Evolutionary conservation across 768 basidiomycete genomes (phyloP), one percentile per base, ranked within the genome.

Genomic region (Kwoniella heveanensis): DNA sequence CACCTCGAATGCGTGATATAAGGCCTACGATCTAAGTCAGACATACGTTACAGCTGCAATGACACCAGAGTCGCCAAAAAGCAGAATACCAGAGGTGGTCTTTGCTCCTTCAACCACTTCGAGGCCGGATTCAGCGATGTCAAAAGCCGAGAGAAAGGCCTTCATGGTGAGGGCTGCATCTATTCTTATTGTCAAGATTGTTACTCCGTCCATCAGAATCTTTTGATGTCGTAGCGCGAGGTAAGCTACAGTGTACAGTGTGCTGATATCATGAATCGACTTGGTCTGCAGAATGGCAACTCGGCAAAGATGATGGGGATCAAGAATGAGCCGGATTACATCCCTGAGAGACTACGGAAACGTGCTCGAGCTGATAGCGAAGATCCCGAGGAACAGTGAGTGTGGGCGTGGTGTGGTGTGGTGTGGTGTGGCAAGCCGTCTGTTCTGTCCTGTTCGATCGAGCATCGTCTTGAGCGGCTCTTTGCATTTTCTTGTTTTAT

Each of bases 221-320:
- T n/a, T n/a, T n/a, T n/a, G n/a, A n/a, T n/a, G n/a, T n/a, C n/a
- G n/a, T n/a, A n/a, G n/a, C n/a, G n/a, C n/a, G n/a, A n/a, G n/a
- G n/a, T n/a, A n/a, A n/a, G n/a, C n/a, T n/a, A n/a, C n/a, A n/a
- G n/a, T n/a, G n/a, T n/a, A n/a, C n/a, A n/a, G n/a, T n/a, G n/a
- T n/a, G n/a, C n/a, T n/a, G n/a, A n/a, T n/a, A n/a, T n/a, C n/a
- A n/a, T n/a, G n/a, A n/a, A n/a, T n/a, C n/a, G n/a, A n/a, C n/a
- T n/a, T n/a, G n/a, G n/a, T n/a, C 52, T 53, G 64, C 69, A 67
- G 79, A 78, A 69, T n/a, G 71, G 70, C 22, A 70, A 48, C 22
- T 77, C 78, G 1, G 65, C 76, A 39, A 79, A 80, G 57, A 74
- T 81, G 60, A 72, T 79, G 68, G 70, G 72, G 19, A 53, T 75